Conservation (phyloP, 768 basidiomycete species). For the Boletus huronensis region DNA sequence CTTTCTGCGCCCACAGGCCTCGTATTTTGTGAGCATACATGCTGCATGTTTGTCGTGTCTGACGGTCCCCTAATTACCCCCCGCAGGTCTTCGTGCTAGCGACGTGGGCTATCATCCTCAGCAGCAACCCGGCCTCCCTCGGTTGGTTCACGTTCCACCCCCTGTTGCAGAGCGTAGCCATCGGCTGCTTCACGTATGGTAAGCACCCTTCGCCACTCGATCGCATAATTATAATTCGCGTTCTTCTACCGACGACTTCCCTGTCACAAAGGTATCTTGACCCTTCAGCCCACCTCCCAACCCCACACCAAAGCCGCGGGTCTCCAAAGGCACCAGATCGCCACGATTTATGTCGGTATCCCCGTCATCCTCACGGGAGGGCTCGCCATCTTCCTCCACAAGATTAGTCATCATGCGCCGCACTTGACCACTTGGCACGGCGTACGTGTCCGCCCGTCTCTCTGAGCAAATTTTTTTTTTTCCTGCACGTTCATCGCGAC, state of each 20-base stretch:
- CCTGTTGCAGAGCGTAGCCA: constrained; percentile 52
- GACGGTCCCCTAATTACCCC: background rate
- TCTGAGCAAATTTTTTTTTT: no score
- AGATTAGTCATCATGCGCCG: constrained; percentile 42
- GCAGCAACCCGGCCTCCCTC: constrained; percentile 40
- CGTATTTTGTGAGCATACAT: constrained; percentile 16
- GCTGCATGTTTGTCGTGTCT: background rate
- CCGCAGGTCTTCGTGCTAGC: constrained; percentile 38
- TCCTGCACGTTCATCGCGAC: background rate
- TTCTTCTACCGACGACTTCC: background rate
- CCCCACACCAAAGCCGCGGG: constrained; percentile 65
- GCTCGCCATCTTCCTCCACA: constrained; percentile 60
- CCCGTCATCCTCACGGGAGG: constrained; percentile 59
- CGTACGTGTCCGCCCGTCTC: constrained; percentile 37
- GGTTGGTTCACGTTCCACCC: constrained; percentile 73
- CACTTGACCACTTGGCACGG: constrained; percentile 80
- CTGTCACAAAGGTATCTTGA: constrained; percentile 56
- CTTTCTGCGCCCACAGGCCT: constrained; percentile 3
- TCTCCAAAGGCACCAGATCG: constrained; percentile 64
- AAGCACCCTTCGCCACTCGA: constrained; percentile 5
- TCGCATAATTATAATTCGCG: background rate
- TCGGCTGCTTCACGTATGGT: constrained; percentile 64
- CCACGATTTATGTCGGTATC: constrained; percentile 52
- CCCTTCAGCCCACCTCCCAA: constrained; percentile 70
- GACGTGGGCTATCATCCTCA: constrained; percentile 47